Evolutionary conservation across 139 green algal species (phyloP).

Genomic region (Zygnema cylindricum): DNA sequence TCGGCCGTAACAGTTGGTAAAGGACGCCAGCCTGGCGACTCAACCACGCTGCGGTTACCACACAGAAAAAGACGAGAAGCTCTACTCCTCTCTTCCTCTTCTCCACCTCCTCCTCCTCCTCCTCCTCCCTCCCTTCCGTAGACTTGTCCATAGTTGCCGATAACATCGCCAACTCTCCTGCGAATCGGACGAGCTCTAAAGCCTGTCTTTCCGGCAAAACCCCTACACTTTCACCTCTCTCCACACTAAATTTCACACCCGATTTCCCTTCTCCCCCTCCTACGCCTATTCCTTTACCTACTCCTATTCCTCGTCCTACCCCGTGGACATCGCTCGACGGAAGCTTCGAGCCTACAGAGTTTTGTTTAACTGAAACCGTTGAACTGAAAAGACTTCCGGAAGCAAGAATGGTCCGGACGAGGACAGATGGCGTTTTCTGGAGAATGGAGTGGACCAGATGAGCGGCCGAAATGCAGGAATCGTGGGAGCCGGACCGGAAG

Average conservation of each 20-base stretch:
- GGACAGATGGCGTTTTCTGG: not conserved
- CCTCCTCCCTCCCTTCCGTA: not conserved
- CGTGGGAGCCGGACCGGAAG: too few relatives aligned
- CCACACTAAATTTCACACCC: slow-evolving; percentile 1
- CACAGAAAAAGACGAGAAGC: not conserved
- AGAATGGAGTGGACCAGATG: not conserved
- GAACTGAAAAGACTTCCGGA: not conserved
- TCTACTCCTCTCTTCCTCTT: slow-evolving; percentile 1
- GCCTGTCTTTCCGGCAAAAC: not conserved
- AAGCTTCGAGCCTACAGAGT: not conserved
- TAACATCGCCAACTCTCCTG: slow-evolving; percentile 19
- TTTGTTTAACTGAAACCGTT: not conserved
- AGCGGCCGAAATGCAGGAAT: too few relatives aligned
- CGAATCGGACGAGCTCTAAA: not conserved
- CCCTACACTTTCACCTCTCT: not conserved
- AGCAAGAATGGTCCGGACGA: not conserved
- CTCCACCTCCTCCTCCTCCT: not conserved
- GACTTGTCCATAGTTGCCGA: not conserved
- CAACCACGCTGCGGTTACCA: not conserved
- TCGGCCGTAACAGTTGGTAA: not conserved
- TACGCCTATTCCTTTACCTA: slow-evolving; percentile 29
- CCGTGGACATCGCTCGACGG: not conserved
- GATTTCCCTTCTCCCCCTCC: not conserved
- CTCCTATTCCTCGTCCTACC: slow-evolving; percentile 9
- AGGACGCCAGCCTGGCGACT: not conserved